These are phyloP conservation scores for Viola pubescens DNA, from an alignment of 441 rosid species.

Conservation along the genomic window DNA sequence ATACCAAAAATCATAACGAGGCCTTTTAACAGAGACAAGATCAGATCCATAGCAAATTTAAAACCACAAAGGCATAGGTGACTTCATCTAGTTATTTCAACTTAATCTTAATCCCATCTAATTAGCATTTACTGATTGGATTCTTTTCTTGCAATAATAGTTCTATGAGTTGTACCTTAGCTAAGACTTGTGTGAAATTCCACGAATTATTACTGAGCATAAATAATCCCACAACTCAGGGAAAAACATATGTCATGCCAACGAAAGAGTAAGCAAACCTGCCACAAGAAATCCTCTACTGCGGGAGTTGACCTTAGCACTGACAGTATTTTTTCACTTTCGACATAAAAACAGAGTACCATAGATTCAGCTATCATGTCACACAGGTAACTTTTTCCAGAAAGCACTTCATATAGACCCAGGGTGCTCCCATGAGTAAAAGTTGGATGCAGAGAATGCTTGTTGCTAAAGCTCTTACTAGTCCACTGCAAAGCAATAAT, in stretches of 20 bases:
- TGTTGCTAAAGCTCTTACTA: conserved; percentile 55
- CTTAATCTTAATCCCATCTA: no score
- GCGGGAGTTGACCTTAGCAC: conserved; percentile 49
- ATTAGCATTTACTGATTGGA: no score
- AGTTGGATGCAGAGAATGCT: conserved; percentile 79
- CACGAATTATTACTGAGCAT: no score
- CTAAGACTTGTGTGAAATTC: no score
- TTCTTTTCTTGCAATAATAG: no score
- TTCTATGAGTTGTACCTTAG: no score
- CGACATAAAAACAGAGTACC: conserved; percentile 65
- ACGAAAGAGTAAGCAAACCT: conserved; percentile 34
- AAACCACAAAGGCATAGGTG: no score
- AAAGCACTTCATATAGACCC: conserved; percentile 82
- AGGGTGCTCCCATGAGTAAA: conserved; percentile 85
- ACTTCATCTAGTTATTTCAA: no score
- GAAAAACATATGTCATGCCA: not conserved
- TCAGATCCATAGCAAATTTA: no score
- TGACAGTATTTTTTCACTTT: conserved; percentile 51
- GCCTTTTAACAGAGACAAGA: no score
- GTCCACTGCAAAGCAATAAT: conserved; percentile 62
- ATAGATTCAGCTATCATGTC: conserved; percentile 74
- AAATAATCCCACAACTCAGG: no score
- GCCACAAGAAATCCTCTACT: conserved; percentile 75
- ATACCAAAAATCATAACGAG: not conserved
- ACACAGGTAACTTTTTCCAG: conserved; percentile 66